A percentile compares a stretch with the other conserved stretches of the same genome.
These are phyloP conservation scores for Candida michaelii DNA, from an alignment of 805 yeast genomes.

Conservation along the genomic window DNA sequence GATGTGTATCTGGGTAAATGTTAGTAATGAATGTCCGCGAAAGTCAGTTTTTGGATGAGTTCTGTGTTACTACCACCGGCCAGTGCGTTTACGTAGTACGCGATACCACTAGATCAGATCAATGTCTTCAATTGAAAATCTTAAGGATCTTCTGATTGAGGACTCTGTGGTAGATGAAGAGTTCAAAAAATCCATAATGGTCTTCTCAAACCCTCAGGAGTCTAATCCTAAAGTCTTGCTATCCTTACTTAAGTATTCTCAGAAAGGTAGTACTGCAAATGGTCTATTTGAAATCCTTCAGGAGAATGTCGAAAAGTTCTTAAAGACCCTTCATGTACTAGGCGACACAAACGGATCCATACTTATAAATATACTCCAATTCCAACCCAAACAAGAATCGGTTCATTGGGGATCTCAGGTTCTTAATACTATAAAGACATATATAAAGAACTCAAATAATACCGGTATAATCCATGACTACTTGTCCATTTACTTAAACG, in stretches of 20 bases:
- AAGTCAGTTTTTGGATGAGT: no score
- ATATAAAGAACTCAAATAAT: slow-evolving; percentile 9
- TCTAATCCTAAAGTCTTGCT: not conserved
- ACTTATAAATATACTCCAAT: slow-evolving; percentile 16
- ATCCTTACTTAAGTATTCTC: slow-evolving; percentile 13
- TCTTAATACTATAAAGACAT: slow-evolving; percentile 9
- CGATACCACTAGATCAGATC: no score
- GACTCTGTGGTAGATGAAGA: no score
- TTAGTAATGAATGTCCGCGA: no score
- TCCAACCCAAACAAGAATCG: slow-evolving; percentile 1
- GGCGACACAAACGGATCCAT: slow-evolving; percentile 18
- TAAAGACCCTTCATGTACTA: slow-evolving; percentile 15
- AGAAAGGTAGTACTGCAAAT: slow-evolving; percentile 9
- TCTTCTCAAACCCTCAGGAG: not conserved
- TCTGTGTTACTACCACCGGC: no score
- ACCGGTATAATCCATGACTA: slow-evolving; percentile 9
- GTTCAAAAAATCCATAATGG: not conserved
- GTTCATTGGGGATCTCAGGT: slow-evolving; percentile 6
- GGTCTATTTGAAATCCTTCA: slow-evolving; percentile 18
- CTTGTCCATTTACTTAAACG: slow-evolving; percentile 19
- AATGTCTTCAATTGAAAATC: not conserved
- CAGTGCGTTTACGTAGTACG: no score
- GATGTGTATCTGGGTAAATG: no score
- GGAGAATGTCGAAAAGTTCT: slow-evolving; percentile 18
- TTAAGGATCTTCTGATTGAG: not conserved